Evolutionary conservation across 2,329 filamentous ascomycete genomes (phyloP), one percentile per base, ranked within the genome.

Genomic region (Paraphaeosphaeria sporulosa): DNA sequence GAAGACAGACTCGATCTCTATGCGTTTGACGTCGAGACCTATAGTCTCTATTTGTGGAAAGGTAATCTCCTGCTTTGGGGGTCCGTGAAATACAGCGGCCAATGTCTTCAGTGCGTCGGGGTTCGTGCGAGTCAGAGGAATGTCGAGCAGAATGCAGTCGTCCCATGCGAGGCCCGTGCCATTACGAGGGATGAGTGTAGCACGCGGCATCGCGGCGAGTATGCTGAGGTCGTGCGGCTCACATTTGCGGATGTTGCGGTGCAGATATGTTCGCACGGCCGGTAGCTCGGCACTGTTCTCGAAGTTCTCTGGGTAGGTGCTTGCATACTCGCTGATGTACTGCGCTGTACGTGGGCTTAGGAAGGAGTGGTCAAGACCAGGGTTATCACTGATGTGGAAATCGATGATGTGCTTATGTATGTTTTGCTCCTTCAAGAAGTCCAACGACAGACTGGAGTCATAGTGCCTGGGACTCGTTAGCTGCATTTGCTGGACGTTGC

Each of bases 251-350:
- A 85, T 84, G 30, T 82, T 80, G 43, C 77, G 72, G 17, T 79
- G 72, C 10, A 87, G 78, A 21, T 82, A 80, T n/a, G 77, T 70
- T 15, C 84, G 75, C 46, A 87, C 81, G 21, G 76, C 73, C 46
- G 81, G 76, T 44, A 83, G 73, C 50, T 81, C 75, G 6, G 75
- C 65, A 43, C 79, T 81, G 32, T 80, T 78, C 38, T 87, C 77
- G 55, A 87, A 82, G 68, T 87, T 84, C 32, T 84, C 81, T 1
- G 85, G 84, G 56, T 87, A 87, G 3, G 75, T 75, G 34, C 82
- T 80, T 8, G 83, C 84, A 69, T 87, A 89, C 58, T 82, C 82
- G 38, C 84, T 81, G 48, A 88, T 78, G 70, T 89, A 89, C 50
- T 83, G 81, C 64, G 85, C 86, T 21, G 86, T 80, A 4, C 84